A percentile compares a stretch with the other conserved stretches of the same genome.
These are phyloP conservation scores for Colletotrichum coccodes DNA, from an alignment of 2,329 filamentous ascomycete genomes.

Conservation along the genomic window DNA sequence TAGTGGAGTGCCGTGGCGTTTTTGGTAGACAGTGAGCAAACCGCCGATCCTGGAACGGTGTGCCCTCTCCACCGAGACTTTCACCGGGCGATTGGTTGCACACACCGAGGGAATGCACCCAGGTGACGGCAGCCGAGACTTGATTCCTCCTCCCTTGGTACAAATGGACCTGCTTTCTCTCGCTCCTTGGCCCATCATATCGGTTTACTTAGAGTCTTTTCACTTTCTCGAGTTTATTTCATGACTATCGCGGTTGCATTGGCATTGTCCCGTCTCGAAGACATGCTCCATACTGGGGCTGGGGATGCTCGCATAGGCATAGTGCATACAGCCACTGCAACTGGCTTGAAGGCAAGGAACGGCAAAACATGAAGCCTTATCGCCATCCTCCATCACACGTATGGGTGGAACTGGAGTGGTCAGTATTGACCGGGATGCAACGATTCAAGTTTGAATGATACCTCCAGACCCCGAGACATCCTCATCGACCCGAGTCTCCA, in stretches of 20 bases:
- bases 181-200: background rate
- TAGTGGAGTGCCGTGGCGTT: constrained; percentile 14
- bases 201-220: background rate
- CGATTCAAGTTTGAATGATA: background rate
- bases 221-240: background rate
- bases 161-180: too few relatives aligned
- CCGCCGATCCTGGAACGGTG: background rate
- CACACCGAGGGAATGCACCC: background rate
- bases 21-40: background rate
- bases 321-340: background rate
- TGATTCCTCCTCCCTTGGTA: too few relatives aligned
- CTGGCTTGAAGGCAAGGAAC: background rate
- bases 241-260: background rate
- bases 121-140: background rate
- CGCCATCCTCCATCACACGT: background rate
- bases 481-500: too few relatives aligned
- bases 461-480: too few relatives aligned
- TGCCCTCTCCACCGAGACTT: background rate
- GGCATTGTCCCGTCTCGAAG: background rate
- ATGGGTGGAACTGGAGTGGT: background rate
- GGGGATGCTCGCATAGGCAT: background rate
- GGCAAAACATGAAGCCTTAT: background rate
- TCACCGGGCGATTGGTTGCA: constrained; percentile 5
- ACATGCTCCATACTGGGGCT: background rate
- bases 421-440: background rate